phyloP scores from a whole-genome alignment of 2,329 filamentous ascomycete genomes.

The Microdochium nivale region DNA sequence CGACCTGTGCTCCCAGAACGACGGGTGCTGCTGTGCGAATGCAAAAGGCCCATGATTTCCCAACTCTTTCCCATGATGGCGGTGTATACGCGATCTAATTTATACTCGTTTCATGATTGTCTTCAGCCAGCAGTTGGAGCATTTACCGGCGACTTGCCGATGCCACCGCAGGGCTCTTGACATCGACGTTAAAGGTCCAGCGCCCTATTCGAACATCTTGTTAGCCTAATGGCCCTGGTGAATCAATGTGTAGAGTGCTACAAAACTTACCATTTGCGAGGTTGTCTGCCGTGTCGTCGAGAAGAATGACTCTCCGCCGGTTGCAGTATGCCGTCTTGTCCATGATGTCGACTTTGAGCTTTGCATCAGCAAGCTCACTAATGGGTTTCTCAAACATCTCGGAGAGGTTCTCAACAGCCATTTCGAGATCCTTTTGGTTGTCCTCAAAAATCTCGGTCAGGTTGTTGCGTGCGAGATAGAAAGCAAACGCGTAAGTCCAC shows the following conservation, averaged over 20 bases:
- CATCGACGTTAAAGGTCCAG: conserved; percentile 36
- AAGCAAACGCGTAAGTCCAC: conserved; percentile 98
- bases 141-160: not conserved
- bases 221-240: conserved; percentile 12
- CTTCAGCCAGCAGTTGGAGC: not conserved
- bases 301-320: conserved; percentile 77
- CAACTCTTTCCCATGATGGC: not conserved
- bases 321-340: conserved; percentile 98
- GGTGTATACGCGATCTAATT: not conserved
- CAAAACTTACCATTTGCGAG: conserved; percentile 66
- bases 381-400: conserved; percentile 99
- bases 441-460: conserved; percentile 96
- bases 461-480: conserved; percentile 94
- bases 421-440: conserved; percentile 95
- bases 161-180: conserved; percentile 8
- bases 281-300: conserved; percentile 90
- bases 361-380: conserved; percentile 73
- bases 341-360: conserved; percentile 95
- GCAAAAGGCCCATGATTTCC: too few species aligned
- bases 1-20: too few species aligned
- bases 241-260: not conserved
- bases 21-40: too few species aligned
- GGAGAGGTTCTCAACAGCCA: conserved; percentile 94
- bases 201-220: conserved; percentile 22
- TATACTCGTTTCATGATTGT: not conserved